A percentile compares a stretch with the other conserved stretches of the same genome.
These are phyloP conservation scores for Falciphora oryzae DNA, from an alignment of 2,329 filamentous ascomycete genomes.

Conservation along the genomic window DNA sequence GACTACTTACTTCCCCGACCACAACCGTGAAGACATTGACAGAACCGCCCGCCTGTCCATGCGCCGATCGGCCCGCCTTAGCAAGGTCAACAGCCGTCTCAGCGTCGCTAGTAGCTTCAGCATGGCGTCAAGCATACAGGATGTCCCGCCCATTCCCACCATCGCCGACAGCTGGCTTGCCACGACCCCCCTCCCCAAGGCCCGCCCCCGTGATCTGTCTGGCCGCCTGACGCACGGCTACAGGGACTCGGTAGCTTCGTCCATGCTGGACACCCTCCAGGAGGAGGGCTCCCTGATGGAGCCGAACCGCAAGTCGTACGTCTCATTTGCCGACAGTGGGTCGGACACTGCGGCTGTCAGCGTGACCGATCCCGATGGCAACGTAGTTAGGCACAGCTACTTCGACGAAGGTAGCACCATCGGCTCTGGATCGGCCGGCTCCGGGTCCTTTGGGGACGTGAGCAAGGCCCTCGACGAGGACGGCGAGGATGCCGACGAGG, in stretches of 20 bases:
- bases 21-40: constrained; percentile 90
- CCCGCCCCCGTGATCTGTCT: constrained; percentile 37
- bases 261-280: constrained; percentile 80
- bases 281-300: constrained; percentile 80
- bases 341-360: constrained; percentile 66
- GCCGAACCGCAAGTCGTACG: constrained; percentile 89
- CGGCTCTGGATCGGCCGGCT: constrained; percentile 41
- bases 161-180: constrained; percentile 92
- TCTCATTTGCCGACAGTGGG: constrained; percentile 74
- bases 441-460: constrained; percentile 75
- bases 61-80: constrained; percentile 82
- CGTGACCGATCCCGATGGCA: constrained; percentile 72
- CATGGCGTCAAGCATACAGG: constrained; percentile 83
- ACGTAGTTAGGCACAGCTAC: constrained; percentile 68
- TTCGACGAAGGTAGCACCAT: constrained; percentile 71
- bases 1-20: constrained; percentile 95
- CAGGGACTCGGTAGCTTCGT: constrained; percentile 84
- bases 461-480: constrained; percentile 83
- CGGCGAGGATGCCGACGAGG: constrained; percentile 85
- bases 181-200: constrained; percentile 46
- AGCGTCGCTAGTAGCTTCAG: constrained; percentile 93
- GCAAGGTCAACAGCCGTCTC: constrained; percentile 85
- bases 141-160: constrained; percentile 90
- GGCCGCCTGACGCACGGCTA: constrained; percentile 54
- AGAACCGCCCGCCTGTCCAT: constrained; percentile 91